A percentile compares a stretch with the other conserved stretches of the same genome.
Evolutionary conservation across 163 green algal genomes (phyloP).

Genomic region (Chloromonas sp.): DNA sequence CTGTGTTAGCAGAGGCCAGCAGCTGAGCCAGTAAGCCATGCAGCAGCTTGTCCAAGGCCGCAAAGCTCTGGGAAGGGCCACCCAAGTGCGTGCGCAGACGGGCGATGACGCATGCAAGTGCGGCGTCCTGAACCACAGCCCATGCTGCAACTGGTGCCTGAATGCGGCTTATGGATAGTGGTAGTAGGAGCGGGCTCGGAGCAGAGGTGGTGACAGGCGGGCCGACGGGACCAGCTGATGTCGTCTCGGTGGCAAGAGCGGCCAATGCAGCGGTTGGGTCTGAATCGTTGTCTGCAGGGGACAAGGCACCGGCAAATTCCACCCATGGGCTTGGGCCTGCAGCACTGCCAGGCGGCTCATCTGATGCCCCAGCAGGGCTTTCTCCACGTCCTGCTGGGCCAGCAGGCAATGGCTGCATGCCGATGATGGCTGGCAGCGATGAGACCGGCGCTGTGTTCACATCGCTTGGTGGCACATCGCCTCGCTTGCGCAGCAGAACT

Average conservation of each 20-base stretch:
- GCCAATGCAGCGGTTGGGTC: neutral
- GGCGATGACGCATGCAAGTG: constrained; percentile 38
- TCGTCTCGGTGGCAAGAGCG: too few species aligned
- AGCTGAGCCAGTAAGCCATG: constrained; percentile 3
- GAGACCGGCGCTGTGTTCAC: neutral
- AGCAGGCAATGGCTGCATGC: neutral
- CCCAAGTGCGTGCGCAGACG: constrained; percentile 65
- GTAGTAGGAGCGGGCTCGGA: neutral
- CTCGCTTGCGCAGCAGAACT: neutral
- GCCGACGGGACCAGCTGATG: neutral
- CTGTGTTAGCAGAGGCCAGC: constrained; percentile 6
- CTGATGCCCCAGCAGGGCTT: neutral
- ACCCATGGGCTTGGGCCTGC: neutral
- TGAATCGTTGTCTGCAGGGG: neutral
- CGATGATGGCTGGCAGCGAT: neutral
- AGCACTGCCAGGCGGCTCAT: neutral
- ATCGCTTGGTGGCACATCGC: neutral
- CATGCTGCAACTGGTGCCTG: constrained; percentile 14
- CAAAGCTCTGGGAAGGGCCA: constrained; percentile 59
- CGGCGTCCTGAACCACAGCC: constrained; percentile 50
- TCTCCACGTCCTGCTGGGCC: neutral
- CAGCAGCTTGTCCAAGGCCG: constrained; percentile 50
- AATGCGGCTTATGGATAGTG: neutral
- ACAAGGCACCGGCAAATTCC: neutral
- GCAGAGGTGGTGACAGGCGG: neutral